Percentiles rank a stretch among this genome's conserved stretches.
Evolutionary conservation across 2,329 filamentous ascomycete genomes (phyloP).

Genomic region (Aspergillus awamori): DNA sequence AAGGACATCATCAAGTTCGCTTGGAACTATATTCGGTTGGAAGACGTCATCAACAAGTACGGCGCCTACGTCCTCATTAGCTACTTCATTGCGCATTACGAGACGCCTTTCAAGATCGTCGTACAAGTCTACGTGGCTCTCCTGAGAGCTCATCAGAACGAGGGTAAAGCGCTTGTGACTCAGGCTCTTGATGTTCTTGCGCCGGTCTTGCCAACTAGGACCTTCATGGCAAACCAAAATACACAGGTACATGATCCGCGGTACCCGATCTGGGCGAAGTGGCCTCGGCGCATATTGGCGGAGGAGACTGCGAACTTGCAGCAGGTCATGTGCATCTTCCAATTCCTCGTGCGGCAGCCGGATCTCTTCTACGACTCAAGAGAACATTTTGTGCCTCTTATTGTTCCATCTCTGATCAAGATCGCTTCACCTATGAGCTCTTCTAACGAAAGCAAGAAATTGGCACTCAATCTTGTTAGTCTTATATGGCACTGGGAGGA

Average conservation of each 20-base stretch:
- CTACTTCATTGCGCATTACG: conserved; percentile 96
- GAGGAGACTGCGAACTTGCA: conserved; percentile 95
- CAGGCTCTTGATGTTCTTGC: conserved; percentile 93
- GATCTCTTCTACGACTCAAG: conserved; percentile 93
- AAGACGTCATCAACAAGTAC: conserved; percentile 99
- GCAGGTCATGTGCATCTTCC: conserved; percentile 95
- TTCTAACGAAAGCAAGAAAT: conserved; percentile 87
- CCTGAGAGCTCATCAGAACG: conserved; percentile 89
- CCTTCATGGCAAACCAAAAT: conserved; percentile 51
- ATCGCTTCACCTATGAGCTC: conserved; percentile 78
- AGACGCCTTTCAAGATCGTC: conserved; percentile 94
- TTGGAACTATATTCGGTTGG: conserved; percentile 97
- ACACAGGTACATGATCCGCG: conserved; percentile 69
- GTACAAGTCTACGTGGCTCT: conserved; percentile 92
- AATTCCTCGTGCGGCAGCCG: conserved; percentile 90
- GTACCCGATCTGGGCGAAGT: conserved; percentile 81
- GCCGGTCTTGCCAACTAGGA: conserved; percentile 87
- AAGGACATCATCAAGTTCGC: conserved; percentile 99
- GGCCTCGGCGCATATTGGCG: conserved; percentile 84
- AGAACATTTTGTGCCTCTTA: conserved; percentile 85
- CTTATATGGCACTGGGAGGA: conserved; percentile 94
- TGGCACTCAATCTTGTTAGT: conserved; percentile 87
- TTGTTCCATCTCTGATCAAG: conserved; percentile 86
- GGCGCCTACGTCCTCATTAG: conserved; percentile 95
- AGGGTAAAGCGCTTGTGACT: conserved; percentile 86